phyloP scores from a whole-genome alignment of 2,329 filamentous ascomycete species.

The Aspergillus hiratsukae region DNA sequence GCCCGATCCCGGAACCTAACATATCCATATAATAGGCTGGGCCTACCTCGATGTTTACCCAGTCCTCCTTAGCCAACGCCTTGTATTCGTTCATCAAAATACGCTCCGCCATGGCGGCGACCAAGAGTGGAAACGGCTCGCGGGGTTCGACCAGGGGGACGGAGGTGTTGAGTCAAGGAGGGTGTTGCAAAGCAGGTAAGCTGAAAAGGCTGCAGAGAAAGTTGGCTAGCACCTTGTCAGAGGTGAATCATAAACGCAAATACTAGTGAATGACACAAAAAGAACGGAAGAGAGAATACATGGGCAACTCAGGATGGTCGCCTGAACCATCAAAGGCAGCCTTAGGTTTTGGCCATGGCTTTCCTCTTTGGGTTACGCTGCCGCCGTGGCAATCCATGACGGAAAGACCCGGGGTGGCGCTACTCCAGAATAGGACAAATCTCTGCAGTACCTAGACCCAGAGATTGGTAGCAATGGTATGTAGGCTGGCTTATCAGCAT shows the following conservation, averaged over 20 bases:
- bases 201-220: not conserved
- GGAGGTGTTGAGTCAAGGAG: not conserved
- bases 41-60: slow-evolving; percentile 81
- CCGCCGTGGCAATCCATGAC: slow-evolving; percentile 14
- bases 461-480: too few species aligned
- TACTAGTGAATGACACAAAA: not conserved
- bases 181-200: not conserved
- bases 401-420: slow-evolving; percentile 17
- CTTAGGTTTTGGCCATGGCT: not conserved
- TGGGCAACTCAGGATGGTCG: not conserved
- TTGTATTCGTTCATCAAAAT: slow-evolving; percentile 88
- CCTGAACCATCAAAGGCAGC: not conserved
- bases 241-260: not conserved
- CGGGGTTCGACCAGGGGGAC: slow-evolving; percentile 1
- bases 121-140: slow-evolving; percentile 1
- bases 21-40: not conserved
- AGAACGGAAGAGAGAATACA: not conserved
- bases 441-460: not conserved
- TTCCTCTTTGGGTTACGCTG: not conserved
- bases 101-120: slow-evolving; percentile 59
- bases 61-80: slow-evolving; percentile 79
- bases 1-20: not conserved
- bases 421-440: slow-evolving; percentile 2
- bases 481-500: not conserved
- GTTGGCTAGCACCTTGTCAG: not conserved